Evolutionary conservation across 805 yeast species (phyloP).

Genomic region (Yueomyces sp.): DNA sequence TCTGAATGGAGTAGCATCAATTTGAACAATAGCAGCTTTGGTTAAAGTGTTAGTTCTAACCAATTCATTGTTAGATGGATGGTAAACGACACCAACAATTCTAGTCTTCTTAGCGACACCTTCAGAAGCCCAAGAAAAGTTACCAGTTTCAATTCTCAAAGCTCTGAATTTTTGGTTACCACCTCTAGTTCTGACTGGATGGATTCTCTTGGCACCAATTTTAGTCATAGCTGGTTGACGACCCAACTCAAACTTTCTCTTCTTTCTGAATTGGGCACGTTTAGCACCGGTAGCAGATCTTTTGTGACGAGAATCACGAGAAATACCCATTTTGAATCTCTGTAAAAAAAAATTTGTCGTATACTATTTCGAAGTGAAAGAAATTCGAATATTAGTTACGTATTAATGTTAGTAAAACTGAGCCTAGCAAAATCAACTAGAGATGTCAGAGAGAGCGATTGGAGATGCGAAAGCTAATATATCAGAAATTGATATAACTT

Average conservation of each 20-base stretch:
- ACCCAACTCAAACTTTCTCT: slow-evolving; percentile 99
- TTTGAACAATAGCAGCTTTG: slow-evolving; percentile 97
- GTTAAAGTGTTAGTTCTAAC: slow-evolving; percentile 99
- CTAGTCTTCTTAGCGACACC: slow-evolving; percentile 98
- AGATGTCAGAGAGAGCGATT: no score
- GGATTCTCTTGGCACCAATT: slow-evolving; percentile 98
- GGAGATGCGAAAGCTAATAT: no score
- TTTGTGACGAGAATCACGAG: slow-evolving; percentile 99
- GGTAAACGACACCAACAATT: slow-evolving; percentile 95
- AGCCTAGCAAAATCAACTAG: no score
- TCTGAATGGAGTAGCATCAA: slow-evolving; percentile 99
- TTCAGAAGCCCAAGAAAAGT: slow-evolving; percentile 99
- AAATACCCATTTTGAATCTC: slow-evolving; percentile 83
- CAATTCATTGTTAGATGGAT: slow-evolving; percentile 99
- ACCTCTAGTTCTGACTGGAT: slow-evolving; percentile 99
- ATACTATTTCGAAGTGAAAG: no score
- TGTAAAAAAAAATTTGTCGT: neutral
- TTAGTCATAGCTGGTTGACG: slow-evolving; percentile 99
- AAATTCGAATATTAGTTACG: no score
- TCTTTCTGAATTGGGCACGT: slow-evolving; percentile 99
- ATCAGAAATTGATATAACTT: no score
- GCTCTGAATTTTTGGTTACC: slow-evolving; percentile 99
- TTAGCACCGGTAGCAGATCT: slow-evolving; percentile 99
- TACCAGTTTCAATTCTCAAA: slow-evolving; percentile 96
- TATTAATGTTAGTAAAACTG: no score